phyloP scores from a whole-genome alignment of 176 grass and related monocot species.

The Olyra latifolia region DNA sequence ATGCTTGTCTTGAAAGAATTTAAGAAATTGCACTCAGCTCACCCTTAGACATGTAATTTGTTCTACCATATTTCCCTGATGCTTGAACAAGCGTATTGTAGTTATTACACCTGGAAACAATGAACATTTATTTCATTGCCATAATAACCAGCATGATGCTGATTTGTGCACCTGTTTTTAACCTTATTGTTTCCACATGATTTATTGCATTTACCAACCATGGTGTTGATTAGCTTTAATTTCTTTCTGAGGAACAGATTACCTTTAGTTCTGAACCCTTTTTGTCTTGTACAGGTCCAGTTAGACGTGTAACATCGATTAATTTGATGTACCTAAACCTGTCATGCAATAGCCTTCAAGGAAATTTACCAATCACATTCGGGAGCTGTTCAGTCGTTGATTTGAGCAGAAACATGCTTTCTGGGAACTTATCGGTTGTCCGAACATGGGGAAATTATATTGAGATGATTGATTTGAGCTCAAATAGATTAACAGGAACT shows the following conservation, averaged over 20 bases:
- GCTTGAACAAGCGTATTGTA: slow-evolving; percentile 15
- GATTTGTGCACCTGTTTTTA: background rate
- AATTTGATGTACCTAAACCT: slow-evolving; percentile 83
- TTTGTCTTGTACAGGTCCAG: slow-evolving; percentile 59
- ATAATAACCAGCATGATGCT: background rate
- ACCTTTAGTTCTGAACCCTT: background rate
- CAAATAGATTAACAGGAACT: slow-evolving; percentile 74
- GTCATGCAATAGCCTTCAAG: slow-evolving; percentile 70
- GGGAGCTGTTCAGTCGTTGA: slow-evolving; percentile 84
- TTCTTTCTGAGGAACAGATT: background rate
- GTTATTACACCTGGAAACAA: background rate
- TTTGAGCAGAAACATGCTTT: slow-evolving; percentile 78
- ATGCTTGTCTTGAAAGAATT: background rate
- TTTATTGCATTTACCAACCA: slow-evolving; percentile 4
- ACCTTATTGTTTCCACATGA: background rate
- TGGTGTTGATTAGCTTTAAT: slow-evolving; percentile 9
- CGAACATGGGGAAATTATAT: slow-evolving; percentile 86
- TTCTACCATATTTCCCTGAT: background rate
- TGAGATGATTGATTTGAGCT: slow-evolving; percentile 72
- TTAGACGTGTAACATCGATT: slow-evolving; percentile 67
- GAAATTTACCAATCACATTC: slow-evolving; percentile 78
- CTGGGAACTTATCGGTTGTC: slow-evolving; percentile 73
- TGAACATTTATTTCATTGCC: background rate
- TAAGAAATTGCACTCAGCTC: slow-evolving; percentile 15
- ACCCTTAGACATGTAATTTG: background rate